Conservation (phyloP, 2,329 filamentous ascomycete species). For the Metarhizium brunneum region DNA sequence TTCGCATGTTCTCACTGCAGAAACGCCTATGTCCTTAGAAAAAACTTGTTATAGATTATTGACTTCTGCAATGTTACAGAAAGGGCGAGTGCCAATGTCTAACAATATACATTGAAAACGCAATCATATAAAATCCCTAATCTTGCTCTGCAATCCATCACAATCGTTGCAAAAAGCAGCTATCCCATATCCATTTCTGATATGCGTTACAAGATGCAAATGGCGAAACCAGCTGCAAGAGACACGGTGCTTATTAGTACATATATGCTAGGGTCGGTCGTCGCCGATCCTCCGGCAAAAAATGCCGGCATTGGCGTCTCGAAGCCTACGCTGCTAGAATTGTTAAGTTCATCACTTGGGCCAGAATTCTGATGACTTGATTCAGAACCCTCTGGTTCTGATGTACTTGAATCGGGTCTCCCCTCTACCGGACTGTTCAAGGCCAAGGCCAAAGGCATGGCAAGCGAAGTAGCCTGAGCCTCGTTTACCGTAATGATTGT, state of each 20-base stretch:
- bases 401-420: neutral
- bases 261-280: neutral
- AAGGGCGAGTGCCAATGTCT: slow-evolving; percentile 4
- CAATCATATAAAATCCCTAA: slow-evolving; percentile 7
- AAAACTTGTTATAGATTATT: slow-evolving; percentile 7
- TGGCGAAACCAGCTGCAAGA: neutral
- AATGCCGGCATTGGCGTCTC: slow-evolving; percentile 2
- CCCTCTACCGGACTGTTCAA: neutral
- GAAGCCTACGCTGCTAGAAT: neutral
- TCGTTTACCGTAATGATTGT: slow-evolving; percentile 9
- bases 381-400: neutral
- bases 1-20: neutral
- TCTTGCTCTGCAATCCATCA: neutral
- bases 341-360: neutral
- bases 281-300: slow-evolving; percentile 1
- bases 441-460: neutral
- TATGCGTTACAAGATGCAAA: neutral
- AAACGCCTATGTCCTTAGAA: neutral
- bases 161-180: neutral
- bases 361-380: neutral
- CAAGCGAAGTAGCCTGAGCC: neutral
- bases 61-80: slow-evolving; percentile 2
- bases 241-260: neutral
- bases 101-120: slow-evolving; percentile 8
- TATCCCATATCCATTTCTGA: neutral